phyloP scores from a whole-genome alignment of 345 rosid species.

The Pistacia integerrima region DNA sequence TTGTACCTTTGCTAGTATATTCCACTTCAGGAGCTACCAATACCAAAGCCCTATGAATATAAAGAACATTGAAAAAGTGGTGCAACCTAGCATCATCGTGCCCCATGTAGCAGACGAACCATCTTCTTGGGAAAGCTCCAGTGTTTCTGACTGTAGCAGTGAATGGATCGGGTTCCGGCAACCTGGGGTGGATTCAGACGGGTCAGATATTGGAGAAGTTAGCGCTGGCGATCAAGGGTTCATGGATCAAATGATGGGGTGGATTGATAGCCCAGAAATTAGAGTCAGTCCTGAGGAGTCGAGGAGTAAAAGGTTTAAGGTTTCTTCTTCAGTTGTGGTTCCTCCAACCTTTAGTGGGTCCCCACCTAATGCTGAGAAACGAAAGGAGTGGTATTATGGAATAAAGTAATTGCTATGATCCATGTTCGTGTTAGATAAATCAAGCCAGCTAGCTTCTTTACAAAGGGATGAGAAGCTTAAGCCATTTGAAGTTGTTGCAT shows the following conservation, averaged over 20 bases:
- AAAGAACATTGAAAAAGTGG: slow-evolving; percentile 54
- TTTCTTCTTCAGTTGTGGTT: slow-evolving; percentile 58
- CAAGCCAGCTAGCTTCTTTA: neutral
- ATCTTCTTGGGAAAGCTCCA: slow-evolving; percentile 55
- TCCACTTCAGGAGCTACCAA: slow-evolving; percentile 46
- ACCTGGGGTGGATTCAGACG: slow-evolving; percentile 55
- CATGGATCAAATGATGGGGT: slow-evolving; percentile 32
- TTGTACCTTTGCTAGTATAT: slow-evolving; percentile 63
- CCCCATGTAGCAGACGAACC: slow-evolving; percentile 28
- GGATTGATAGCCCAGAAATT: slow-evolving; percentile 56
- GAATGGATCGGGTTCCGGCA: slow-evolving; percentile 56
- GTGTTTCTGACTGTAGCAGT: slow-evolving; percentile 56
- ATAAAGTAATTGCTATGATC: neutral
- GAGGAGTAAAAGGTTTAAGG: slow-evolving; percentile 66
- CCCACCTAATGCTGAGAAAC: slow-evolving; percentile 19
- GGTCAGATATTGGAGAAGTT: slow-evolving; percentile 50
- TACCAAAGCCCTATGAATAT: slow-evolving; percentile 40
- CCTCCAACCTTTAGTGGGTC: slow-evolving; percentile 59
- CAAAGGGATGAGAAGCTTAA: neutral
- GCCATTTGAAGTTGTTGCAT: neutral
- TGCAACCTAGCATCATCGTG: slow-evolving; percentile 66
- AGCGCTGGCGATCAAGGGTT: slow-evolving; percentile 25
- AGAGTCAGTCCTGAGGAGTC: slow-evolving; percentile 33
- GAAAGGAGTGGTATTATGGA: neutral
- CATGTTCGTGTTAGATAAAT: neutral